These are phyloP conservation scores for Ustilago bromivora DNA, from an alignment of 1,284 basidiomycete species.

Conservation along the genomic window DNA sequence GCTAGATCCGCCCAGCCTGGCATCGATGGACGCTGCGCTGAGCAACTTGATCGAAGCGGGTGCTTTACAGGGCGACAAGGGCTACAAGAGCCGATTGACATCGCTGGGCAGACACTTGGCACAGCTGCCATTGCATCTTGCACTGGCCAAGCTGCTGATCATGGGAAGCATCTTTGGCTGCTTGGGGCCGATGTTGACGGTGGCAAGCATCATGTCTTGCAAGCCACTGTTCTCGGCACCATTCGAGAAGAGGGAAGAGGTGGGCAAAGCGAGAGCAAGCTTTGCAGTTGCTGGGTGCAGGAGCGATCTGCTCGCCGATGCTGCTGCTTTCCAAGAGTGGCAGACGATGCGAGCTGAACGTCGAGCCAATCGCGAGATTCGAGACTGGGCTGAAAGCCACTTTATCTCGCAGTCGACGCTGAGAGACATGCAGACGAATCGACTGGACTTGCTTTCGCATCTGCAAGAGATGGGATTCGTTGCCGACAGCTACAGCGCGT, in stretches of 20 bases:
- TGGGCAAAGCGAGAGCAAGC: slow-evolving; percentile 72
- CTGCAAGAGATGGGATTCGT: slow-evolving; percentile 82
- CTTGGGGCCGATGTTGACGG: slow-evolving; percentile 64
- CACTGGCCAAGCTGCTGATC: slow-evolving; percentile 81
- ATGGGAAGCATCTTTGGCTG: slow-evolving; percentile 66
- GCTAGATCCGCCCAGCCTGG: slow-evolving; percentile 83
- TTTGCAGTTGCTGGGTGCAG: slow-evolving; percentile 75
- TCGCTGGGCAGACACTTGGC: slow-evolving; percentile 85
- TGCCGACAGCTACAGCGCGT: slow-evolving; percentile 61
- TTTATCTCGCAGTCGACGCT: slow-evolving; percentile 83
- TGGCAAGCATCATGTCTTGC: slow-evolving; percentile 82
- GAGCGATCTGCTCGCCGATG: slow-evolving; percentile 87
- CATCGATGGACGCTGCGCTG: slow-evolving; percentile 84
- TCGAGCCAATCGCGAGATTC: slow-evolving; percentile 73
- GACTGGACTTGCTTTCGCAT: slow-evolving; percentile 81
- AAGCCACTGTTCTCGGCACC: slow-evolving; percentile 87
- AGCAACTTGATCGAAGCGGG: slow-evolving; percentile 81
- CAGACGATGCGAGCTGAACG: slow-evolving; percentile 74
- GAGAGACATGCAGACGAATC: slow-evolving; percentile 84
- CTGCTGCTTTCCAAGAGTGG: slow-evolving; percentile 81
- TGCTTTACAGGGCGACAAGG: slow-evolving; percentile 77
- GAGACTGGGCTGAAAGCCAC: slow-evolving; percentile 85
- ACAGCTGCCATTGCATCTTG: slow-evolving; percentile 86
- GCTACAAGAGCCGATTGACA: slow-evolving; percentile 75
- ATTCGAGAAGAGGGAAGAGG: slow-evolving; percentile 84